A percentile compares a stretch with the other conserved stretches of the same genome.
These are phyloP conservation scores for Isoetes taiwanensis DNA, from an alignment of 75 land plant genomes.

Conservation along the genomic window DNA sequence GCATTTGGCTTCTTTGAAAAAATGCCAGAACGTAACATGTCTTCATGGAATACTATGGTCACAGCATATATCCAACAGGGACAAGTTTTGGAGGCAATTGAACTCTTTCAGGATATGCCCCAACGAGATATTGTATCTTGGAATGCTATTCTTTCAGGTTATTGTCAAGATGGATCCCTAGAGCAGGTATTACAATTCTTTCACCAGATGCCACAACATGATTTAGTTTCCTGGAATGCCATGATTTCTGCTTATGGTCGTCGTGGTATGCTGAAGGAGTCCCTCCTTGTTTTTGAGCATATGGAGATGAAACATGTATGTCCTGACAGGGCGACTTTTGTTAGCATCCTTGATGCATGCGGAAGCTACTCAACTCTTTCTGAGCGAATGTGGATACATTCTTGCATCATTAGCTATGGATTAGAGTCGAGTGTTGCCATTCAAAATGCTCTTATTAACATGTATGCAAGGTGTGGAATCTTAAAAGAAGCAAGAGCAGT, in stretches of 20 bases:
- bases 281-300: conserved; percentile 5
- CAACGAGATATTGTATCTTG: too few species aligned
- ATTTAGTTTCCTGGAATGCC: conserved; percentile 17
- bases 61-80: conserved; percentile 5
- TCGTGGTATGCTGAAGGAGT: conserved; percentile 2
- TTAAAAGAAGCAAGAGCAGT: conserved; percentile 19
- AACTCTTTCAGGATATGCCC: conserved; percentile 10
- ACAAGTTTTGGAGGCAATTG: background rate
- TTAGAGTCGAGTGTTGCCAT: conserved; percentile 29
- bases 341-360: conserved; percentile 7
- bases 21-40: conserved; percentile 4
- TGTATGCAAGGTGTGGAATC: conserved; percentile 49
- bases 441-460: conserved; percentile 45
- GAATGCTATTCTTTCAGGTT: too few species aligned
- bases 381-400: conserved; percentile 31
- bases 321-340: conserved; percentile 16
- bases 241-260: conserved; percentile 14
- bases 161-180: conserved; percentile 5
- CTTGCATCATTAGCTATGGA: conserved; percentile 15
- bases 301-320: conserved; percentile 4
- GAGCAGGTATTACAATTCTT: background rate
- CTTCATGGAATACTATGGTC: conserved; percentile 15
- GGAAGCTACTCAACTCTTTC: background rate
- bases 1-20: background rate
- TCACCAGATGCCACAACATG: conserved; percentile 4